Evolutionary conservation across 176 grass and related monocot genomes (phyloP).

Genomic region (Pontederia paniculata): DNA sequence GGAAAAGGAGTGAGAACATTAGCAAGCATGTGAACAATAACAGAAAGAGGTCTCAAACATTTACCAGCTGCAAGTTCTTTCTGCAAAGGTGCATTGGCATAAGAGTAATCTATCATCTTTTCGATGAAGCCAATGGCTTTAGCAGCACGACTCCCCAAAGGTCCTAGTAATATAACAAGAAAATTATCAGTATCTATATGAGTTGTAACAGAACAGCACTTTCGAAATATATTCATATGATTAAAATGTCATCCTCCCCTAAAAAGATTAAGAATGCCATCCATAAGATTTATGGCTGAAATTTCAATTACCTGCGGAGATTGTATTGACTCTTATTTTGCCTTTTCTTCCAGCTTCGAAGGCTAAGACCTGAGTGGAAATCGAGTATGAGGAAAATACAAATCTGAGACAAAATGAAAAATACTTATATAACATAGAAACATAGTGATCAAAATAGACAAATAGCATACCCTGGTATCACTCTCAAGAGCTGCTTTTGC

Average conservation of each 20-base stretch:
- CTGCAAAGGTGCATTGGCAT: constrained; percentile 59
- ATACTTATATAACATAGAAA: background rate
- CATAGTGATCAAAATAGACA: constrained; percentile 2
- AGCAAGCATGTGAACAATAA: no score
- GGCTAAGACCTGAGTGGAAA: constrained; percentile 50
- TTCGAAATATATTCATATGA: background rate
- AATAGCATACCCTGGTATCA: constrained; percentile 56
- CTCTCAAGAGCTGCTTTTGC: constrained; percentile 92
- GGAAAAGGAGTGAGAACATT: no score
- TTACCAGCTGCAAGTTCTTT: constrained; percentile 76
- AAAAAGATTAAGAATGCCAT: no score
- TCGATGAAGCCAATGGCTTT: constrained; percentile 90
- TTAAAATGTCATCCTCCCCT: no score
- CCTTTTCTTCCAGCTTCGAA: constrained; percentile 69
- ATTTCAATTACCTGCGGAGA: constrained; percentile 40
- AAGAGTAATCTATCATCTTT: constrained; percentile 88
- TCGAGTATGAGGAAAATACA: background rate
- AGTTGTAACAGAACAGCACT: background rate
- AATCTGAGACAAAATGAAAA: background rate
- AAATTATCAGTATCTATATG: background rate
- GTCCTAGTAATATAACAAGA: constrained; percentile 27
- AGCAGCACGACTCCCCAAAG: constrained; percentile 74
- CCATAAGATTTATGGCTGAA: background rate
- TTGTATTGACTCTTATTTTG: constrained; percentile 84
- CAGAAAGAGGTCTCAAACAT: background rate